Evolutionary conservation across 768 basidiomycete genomes (phyloP).

Genomic region (Lyophyllum shimeji): DNA sequence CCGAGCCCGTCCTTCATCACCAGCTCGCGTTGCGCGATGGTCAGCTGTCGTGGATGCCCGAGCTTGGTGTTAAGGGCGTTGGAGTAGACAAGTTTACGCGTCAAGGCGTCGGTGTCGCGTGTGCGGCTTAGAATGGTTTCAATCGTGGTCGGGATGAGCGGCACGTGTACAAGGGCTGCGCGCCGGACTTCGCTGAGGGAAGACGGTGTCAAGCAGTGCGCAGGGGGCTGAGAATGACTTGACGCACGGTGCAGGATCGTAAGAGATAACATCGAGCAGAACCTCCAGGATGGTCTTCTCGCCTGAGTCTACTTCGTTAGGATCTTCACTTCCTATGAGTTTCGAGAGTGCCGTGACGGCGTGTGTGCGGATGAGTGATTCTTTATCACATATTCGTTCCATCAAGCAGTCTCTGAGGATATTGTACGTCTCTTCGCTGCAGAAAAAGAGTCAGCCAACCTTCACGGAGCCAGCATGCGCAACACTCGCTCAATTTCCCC

Average conservation of each 20-base stretch:
- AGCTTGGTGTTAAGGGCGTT: conserved; percentile 53
- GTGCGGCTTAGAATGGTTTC: conserved; percentile 72
- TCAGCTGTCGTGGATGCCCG: conserved; percentile 70
- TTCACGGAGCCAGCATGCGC: background rate
- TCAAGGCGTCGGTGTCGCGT: conserved; percentile 80
- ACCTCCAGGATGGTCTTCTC: conserved; percentile 60
- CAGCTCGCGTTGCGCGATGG: conserved; percentile 79
- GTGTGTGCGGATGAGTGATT: conserved; percentile 78
- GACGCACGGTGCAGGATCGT: conserved; percentile 70
- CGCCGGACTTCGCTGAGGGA: conserved; percentile 81
- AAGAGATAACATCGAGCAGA: conserved; percentile 64
- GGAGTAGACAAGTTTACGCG: conserved; percentile 78
- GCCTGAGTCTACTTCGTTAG: conserved; percentile 47
- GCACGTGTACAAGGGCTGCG: conserved; percentile 77
- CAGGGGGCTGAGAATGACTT: background rate
- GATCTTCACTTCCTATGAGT: conserved; percentile 70
- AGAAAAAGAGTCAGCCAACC: background rate
- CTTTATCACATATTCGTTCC: conserved; percentile 85
- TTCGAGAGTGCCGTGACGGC: conserved; percentile 81
- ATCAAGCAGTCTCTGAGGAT: conserved; percentile 66
- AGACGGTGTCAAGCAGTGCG: background rate
- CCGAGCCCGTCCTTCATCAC: conserved; percentile 87
- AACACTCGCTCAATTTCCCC: conserved; percentile 84
- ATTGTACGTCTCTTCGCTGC: conserved; percentile 81
- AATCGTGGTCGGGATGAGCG: conserved; percentile 60